These are phyloP conservation scores for Podospora comata DNA, from an alignment of 495 filamentous ascomycete genomes.

Conservation along the genomic window DNA sequence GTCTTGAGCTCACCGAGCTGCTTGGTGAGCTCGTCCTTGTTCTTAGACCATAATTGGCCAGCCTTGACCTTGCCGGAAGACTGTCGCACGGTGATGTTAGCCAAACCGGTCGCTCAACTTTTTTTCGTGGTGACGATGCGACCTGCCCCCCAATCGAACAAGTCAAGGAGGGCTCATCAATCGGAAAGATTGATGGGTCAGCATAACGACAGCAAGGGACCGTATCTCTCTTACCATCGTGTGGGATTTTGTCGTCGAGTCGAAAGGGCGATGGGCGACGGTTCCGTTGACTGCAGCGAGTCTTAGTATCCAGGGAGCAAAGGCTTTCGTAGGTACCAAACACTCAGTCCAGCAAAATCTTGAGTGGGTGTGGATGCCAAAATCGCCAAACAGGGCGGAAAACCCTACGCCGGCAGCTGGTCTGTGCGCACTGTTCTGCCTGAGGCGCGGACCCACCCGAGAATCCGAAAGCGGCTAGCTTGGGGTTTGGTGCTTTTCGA, in stretches of 20 bases:
- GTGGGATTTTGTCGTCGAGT: constrained; percentile 32
- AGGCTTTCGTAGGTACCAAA: constrained; percentile 24
- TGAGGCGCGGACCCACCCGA: constrained; percentile 11
- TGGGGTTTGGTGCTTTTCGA: constrained; percentile 36
- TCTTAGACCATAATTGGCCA: constrained; percentile 95
- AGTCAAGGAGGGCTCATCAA: neutral
- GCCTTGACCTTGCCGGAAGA: constrained; percentile 92
- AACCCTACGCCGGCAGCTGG: constrained; percentile 32
- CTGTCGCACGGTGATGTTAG: constrained; percentile 47
- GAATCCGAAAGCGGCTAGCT: constrained; percentile 34
- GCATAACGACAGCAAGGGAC: constrained; percentile 1
- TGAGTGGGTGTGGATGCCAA: constrained; percentile 36
- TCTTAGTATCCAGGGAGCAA: constrained; percentile 28
- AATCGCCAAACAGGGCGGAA: constrained; percentile 35
- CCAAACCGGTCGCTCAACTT: constrained; percentile 14
- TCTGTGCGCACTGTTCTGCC: constrained; percentile 22
- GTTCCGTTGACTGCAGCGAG: constrained; percentile 33
- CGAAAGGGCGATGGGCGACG: constrained; percentile 33
- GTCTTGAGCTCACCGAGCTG: constrained; percentile 91
- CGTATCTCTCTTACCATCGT: constrained; percentile 31
- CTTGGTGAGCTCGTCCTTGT: constrained; percentile 90
- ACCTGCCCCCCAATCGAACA: neutral
- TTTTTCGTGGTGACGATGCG: neutral
- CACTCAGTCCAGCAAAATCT: constrained; percentile 34
- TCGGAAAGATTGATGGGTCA: neutral